Conservation (phyloP, 139 green algal species). For the Chlorella vulgaris region DNA sequence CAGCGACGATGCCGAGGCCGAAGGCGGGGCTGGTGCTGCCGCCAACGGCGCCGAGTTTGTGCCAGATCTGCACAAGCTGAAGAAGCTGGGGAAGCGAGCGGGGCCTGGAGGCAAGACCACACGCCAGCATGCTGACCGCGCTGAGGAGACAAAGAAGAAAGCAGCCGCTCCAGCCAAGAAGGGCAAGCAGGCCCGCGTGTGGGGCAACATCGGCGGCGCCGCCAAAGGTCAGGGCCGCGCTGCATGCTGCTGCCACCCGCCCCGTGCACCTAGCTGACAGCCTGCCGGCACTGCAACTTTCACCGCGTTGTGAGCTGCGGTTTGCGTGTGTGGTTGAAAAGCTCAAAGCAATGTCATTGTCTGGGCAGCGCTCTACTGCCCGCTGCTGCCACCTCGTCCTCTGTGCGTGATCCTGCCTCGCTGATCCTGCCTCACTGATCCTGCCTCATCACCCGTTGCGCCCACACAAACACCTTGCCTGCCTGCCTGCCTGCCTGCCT, state of each 20-base stretch:
- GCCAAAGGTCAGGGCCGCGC: slow-evolving; percentile 6
- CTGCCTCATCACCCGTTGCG: neutral
- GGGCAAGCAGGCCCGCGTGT: slow-evolving; percentile 47
- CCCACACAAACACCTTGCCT: neutral
- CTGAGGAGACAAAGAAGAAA: slow-evolving; percentile 24
- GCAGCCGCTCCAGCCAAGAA: slow-evolving; percentile 26
- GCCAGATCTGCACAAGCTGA: slow-evolving; percentile 24
- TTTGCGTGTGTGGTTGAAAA: no score
- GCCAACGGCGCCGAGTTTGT: slow-evolving; percentile 16
- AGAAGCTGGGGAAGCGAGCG: slow-evolving; percentile 33
- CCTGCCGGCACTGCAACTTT: no score
- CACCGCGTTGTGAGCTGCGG: no score
- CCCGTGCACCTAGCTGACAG: no score
- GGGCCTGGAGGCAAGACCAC: slow-evolving; percentile 23
- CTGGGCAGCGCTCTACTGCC: no score
- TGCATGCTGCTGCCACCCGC: neutral
- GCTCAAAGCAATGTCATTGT: no score
- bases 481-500: neutral
- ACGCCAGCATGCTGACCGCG: neutral
- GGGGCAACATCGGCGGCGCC: slow-evolving; percentile 10
- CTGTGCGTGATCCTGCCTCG: no score
- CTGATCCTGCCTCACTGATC: no score
- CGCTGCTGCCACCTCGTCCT: no score
- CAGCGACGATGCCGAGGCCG: neutral
- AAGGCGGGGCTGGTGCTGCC: neutral